phyloP scores from a whole-genome alignment of 2,329 filamentous ascomycete genomes.

The Sporothrix luriei region DNA sequence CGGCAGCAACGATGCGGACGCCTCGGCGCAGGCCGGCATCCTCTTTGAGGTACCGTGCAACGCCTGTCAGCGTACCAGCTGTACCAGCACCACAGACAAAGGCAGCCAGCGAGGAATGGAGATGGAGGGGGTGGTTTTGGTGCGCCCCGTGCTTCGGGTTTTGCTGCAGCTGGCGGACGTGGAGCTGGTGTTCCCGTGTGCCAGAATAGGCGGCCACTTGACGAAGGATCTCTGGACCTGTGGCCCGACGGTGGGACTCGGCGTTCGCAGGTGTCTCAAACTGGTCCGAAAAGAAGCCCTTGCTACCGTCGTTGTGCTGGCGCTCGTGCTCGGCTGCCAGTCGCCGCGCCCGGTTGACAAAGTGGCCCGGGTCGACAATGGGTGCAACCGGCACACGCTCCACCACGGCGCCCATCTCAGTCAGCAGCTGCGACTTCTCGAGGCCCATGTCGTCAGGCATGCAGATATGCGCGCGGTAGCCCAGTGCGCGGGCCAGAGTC shows the following conservation, averaged over 20 bases:
- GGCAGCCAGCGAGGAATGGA: conserved; percentile 62
- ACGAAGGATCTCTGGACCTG: conserved; percentile 83
- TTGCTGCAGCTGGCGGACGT: not conserved
- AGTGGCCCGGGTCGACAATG: conserved; percentile 91
- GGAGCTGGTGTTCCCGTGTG: not conserved
- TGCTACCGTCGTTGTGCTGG: conserved; percentile 59
- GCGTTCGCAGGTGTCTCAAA: conserved; percentile 93
- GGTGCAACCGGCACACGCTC: conserved; percentile 88
- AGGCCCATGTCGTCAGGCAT: conserved; percentile 90
- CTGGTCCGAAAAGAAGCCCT: conserved; percentile 93
- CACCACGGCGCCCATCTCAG: conserved; percentile 88
- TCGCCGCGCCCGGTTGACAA: conserved; percentile 84
- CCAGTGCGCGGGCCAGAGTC: conserved; percentile 80
- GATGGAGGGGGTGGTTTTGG: not conserved
- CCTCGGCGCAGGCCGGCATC: conserved; percentile 55
- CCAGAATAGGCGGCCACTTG: conserved; percentile 60
- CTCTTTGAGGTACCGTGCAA: conserved; percentile 80
- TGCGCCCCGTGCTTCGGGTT: not conserved
- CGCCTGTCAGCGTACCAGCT: conserved; percentile 88
- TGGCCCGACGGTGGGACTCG: conserved; percentile 76
- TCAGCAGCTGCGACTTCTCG: conserved; percentile 87
- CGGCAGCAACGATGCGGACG: conserved; percentile 77
- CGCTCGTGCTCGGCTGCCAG: conserved; percentile 74
- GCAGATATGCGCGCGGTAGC: conserved; percentile 92
- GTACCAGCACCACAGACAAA: conserved; percentile 95